Conservation (phyloP, 768 basidiomycete species). For the Amanita exitialis region DNA sequence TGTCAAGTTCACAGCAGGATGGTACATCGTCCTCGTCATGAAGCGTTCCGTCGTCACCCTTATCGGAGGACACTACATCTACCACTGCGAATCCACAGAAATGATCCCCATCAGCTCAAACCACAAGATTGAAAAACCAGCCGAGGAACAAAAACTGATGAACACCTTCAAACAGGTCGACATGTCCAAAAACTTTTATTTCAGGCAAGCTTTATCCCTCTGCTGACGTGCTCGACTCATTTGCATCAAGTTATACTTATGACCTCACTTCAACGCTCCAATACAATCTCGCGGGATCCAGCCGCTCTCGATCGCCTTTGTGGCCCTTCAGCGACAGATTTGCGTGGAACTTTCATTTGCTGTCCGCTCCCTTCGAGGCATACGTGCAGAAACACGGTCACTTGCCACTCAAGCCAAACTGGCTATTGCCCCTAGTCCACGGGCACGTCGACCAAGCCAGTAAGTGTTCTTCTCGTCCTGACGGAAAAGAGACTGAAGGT, state of each 20-base stretch:
- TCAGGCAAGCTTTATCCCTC: conserved; percentile 46
- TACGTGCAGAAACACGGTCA: conserved; percentile 1
- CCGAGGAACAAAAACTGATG: conserved; percentile 84
- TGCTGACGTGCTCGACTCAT: background rate
- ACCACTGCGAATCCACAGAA: conserved; percentile 90
- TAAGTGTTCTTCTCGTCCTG: conserved; percentile 27
- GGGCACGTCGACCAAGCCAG: conserved; percentile 99
- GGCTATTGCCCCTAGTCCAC: conserved; percentile 88
- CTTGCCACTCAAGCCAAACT: conserved; percentile 40
- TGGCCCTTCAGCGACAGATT: conserved; percentile 82
- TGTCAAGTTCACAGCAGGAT: conserved; percentile 88
- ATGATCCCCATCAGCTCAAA: conserved; percentile 69
- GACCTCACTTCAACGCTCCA: conserved; percentile 96
- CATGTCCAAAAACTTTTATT: conserved; percentile 99
- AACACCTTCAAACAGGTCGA: conserved; percentile 94
- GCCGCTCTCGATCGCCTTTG: conserved; percentile 28
- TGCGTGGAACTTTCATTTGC: conserved; percentile 92
- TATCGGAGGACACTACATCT: conserved; percentile 91
- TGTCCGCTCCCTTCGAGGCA: conserved; percentile 22
- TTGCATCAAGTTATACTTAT: conserved; percentile 74
- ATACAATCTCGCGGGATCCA: conserved; percentile 67
- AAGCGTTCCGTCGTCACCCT: conserved; percentile 90
- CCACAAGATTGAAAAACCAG: conserved; percentile 78
- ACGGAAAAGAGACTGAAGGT: background rate
- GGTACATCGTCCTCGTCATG: conserved; percentile 89